Conservation (phyloP, 345 rosid species). For the Durio zibethinus region DNA sequence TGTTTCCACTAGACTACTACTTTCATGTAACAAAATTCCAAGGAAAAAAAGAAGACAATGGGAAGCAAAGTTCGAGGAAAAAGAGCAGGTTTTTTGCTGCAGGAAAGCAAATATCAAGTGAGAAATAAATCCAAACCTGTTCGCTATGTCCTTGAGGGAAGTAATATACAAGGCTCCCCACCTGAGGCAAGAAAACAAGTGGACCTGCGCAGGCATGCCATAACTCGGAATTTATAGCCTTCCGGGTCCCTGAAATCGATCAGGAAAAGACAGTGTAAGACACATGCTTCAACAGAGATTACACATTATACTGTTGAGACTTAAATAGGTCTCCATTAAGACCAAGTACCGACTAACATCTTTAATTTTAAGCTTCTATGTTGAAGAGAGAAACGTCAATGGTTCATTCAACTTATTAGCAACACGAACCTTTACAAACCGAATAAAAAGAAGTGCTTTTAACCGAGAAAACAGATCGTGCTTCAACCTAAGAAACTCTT, state of each 20-base stretch:
- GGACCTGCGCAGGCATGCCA: conserved; percentile 99
- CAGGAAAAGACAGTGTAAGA: conserved; percentile 9
- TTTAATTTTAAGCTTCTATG: background rate
- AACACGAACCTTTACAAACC: background rate
- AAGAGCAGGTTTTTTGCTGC: background rate
- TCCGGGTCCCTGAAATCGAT: conserved; percentile 54
- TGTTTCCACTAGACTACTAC: background rate
- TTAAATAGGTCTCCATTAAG: background rate
- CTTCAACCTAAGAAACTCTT: background rate
- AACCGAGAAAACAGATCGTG: background rate
- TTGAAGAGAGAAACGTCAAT: background rate
- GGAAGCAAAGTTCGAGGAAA: background rate
- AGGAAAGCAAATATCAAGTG: background rate
- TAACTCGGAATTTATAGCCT: conserved; percentile 76
- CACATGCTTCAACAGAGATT: conserved; percentile 12
- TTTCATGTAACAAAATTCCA: background rate
- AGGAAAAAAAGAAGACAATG: background rate
- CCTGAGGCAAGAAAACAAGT: conserved; percentile 86
- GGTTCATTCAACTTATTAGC: background rate
- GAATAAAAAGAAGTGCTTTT: background rate
- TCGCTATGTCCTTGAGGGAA: conserved; percentile 99
- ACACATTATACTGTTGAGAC: background rate
- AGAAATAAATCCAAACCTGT: conserved; percentile 60
- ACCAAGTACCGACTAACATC: background rate
- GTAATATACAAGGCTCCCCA: conserved; percentile 88